Conservation (phyloP, 495 filamentous ascomycete genomes). For the Aspergillus indologenus region DNA sequence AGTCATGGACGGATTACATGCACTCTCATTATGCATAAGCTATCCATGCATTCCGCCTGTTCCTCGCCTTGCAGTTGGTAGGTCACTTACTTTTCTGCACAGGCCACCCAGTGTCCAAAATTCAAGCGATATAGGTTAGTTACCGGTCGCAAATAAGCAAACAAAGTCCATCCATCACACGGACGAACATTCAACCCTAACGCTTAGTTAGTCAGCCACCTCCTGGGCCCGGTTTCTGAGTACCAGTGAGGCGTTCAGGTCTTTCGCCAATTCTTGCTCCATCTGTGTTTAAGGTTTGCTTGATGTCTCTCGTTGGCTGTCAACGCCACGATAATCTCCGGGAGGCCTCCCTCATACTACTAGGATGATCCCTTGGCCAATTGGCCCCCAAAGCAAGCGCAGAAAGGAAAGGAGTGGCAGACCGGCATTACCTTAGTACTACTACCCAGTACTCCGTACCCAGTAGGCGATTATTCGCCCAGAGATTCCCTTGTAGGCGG, state of each 20-base stretch:
- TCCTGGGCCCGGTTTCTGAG: not conserved
- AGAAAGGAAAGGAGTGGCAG: slow-evolving; percentile 12
- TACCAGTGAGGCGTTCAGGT: not conserved
- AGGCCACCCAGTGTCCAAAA: not conserved
- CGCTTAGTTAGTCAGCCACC: slow-evolving; percentile 9
- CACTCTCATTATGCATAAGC: not conserved
- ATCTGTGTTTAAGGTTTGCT: slow-evolving; percentile 12
- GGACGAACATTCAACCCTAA: not conserved
- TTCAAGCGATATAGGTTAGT: not conserved
- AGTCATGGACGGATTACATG: slow-evolving; percentile 1
- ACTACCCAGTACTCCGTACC: no score
- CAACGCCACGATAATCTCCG: slow-evolving; percentile 29
- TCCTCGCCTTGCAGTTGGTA: not conserved
- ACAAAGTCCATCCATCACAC: slow-evolving; percentile 6
- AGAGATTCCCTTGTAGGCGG: slow-evolving; percentile 21
- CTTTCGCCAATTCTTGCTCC: slow-evolving; percentile 8
- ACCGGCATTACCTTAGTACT: not conserved
- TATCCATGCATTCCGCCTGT: not conserved
- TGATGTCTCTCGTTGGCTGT: slow-evolving; percentile 16
- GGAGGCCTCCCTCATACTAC: slow-evolving; percentile 16
- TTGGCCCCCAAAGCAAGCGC: slow-evolving; percentile 22
- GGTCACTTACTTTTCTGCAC: slow-evolving; percentile 8
- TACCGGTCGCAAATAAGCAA: slow-evolving; percentile 4
- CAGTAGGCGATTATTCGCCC: slow-evolving; percentile 14
- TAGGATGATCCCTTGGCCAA: slow-evolving; percentile 11